Percentiles rank a stretch among this genome's conserved stretches.
Conservation (phyloP, 139 green algal genomes). For the Chlorella vulgaris region DNA sequence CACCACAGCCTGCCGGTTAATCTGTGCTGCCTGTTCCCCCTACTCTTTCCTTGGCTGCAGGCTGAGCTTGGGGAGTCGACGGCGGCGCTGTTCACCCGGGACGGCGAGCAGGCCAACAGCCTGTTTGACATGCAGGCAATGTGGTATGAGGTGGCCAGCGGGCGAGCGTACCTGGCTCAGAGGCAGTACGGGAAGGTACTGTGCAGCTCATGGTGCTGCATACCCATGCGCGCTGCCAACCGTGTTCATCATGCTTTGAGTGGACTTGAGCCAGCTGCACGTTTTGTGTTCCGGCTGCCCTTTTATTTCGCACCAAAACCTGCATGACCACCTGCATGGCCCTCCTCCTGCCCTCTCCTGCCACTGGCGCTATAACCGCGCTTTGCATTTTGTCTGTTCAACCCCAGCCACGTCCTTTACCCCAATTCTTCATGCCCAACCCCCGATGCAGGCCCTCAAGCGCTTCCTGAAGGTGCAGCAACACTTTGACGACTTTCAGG, state of each 20-base stretch:
- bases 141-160: conserved; percentile 95
- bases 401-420: too few species aligned
- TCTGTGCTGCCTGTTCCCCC: neutral
- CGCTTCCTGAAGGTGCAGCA: conserved; percentile 76
- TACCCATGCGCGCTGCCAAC: neutral
- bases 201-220: too few species aligned
- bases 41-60: conserved; percentile 2
- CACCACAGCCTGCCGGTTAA: too few species aligned
- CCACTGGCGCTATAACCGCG: neutral
- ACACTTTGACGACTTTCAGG: conserved; percentile 89
- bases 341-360: neutral
- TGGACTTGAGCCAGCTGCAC: too few species aligned
- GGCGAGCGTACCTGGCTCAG: conserved; percentile 62
- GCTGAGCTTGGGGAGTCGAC: conserved; percentile 76
- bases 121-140: conserved; percentile 98
- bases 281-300: too few species aligned
- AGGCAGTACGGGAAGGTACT: conserved; percentile 57
- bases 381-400: too few species aligned
- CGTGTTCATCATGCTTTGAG: too few species aligned
- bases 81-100: conserved; percentile 88
- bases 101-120: conserved; percentile 83
- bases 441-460: conserved; percentile 90
- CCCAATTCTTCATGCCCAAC: too few species aligned
- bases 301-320: too few species aligned
- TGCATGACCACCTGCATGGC: too few species aligned